Base-by-base conservation (phyloP, 2,329 filamentous ascomycete species). In the Ustilaginoidea virens region DNA sequence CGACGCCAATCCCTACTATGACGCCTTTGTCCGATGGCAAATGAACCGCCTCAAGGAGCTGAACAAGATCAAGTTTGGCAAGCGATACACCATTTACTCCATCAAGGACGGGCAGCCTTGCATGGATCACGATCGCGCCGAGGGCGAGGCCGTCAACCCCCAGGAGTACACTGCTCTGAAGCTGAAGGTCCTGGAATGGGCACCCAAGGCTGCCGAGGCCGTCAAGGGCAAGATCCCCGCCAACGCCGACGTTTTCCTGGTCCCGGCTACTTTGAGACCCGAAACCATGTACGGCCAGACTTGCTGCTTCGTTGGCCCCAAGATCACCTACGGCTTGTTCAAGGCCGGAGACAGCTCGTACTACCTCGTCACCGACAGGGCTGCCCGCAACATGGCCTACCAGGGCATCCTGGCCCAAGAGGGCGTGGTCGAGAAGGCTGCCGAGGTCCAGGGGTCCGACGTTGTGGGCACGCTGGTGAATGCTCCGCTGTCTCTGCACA, bases 201-300 rank as follows among this genome's bases (percentile, higher is more conserved):
- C 85, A 1, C 72, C 79, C 17, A 67, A 75, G 37, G 80, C 83
- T 15, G 70, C 73, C 38, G 69, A 78, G 40, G 60, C 70, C 30
- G 57, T 96, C 33, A 68, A 77, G 49, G 76, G 71, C 39, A 90
- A 87, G 59, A 59, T 96, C 4, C 80, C 87, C 5, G 66, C 74
- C 20, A 74, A 69, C 38, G 77, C 81, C 25, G 79, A 79, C 36
- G 77, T 94, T 32, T 96, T 78, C 60, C 79, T 96, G 45, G 73
- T 96, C 9, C 80, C 90, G 9, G 90, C 90, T 11, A 96, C 90
- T 31, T 68, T 98, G 36, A 70, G 90, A 36, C 83, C 90, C 3
- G 90, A 98, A 63, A 98, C 90, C 20, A 96, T 98, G 87, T 98
- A 96, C 50, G 92, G 92, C 23, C 90, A 96, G 56, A 92, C 76